A percentile compares a stretch with the other conserved stretches of the same genome.
These are phyloP conservation scores for Boletus rubescentipes DNA, from an alignment of 768 basidiomycete species.

Conservation along the genomic window DNA sequence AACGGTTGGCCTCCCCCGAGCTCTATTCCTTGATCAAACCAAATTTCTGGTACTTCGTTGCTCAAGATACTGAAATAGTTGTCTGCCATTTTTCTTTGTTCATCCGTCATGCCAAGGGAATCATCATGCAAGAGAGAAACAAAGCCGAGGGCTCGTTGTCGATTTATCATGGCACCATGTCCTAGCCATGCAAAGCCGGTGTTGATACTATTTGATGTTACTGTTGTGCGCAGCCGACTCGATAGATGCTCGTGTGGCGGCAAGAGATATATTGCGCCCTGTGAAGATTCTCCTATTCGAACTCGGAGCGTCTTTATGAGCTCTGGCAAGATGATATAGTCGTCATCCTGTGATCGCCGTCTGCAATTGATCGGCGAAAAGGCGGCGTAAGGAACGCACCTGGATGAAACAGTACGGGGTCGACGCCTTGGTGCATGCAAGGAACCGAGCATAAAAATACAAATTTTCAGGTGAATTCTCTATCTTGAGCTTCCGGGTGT, in stretches of 20 bases:
- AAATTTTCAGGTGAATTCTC: conserved; percentile 56
- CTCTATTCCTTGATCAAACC: conserved; percentile 64
- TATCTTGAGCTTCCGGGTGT: conserved; percentile 45
- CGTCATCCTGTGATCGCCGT: conserved; percentile 54
- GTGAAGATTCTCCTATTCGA: conserved; percentile 32
- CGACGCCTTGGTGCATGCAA: conserved; percentile 51
- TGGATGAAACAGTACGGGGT: conserved; percentile 65
- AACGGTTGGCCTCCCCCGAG: conserved; percentile 62
- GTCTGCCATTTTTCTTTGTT: conserved; percentile 64
- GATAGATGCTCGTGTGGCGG: conserved; percentile 63
- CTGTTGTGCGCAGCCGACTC: conserved; percentile 46
- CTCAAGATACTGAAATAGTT: conserved; percentile 64
- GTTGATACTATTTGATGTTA: conserved; percentile 39
- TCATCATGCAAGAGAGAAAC: conserved; percentile 42
- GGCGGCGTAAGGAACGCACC: conserved; percentile 31
- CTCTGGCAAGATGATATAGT: conserved; percentile 60
- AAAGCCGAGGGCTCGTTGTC: conserved; percentile 45
- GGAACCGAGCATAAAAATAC: conserved; percentile 61
- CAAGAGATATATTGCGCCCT: conserved; percentile 48
- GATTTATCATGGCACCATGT: conserved; percentile 55
- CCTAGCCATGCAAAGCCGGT: conserved; percentile 68
- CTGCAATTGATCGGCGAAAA: conserved; percentile 2
- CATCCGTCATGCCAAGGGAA: conserved; percentile 42
- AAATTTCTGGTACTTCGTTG: conserved; percentile 56
- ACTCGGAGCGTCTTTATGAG: conserved; percentile 51